phyloP scores from a whole-genome alignment of 495 filamentous ascomycete genomes.

The Jackrogersella minutella region DNA sequence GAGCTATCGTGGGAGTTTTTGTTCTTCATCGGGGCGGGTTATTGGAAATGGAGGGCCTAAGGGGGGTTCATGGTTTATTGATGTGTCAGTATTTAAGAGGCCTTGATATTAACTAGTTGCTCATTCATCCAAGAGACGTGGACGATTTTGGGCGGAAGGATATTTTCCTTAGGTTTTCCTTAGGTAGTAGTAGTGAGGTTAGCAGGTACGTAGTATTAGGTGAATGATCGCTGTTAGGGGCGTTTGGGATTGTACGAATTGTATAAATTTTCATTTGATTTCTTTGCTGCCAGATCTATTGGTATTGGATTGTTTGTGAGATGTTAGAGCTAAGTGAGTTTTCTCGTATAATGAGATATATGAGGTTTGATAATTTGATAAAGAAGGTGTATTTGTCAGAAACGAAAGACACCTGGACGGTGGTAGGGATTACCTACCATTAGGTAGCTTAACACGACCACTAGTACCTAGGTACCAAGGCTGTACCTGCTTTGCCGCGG shows the following conservation, averaged over 20 bases:
- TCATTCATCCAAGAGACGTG: background rate
- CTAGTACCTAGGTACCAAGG: background rate
- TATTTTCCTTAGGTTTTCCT: background rate
- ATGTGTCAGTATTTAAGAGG: background rate
- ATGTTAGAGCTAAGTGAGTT: background rate
- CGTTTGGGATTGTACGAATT: background rate
- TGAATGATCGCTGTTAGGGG: background rate
- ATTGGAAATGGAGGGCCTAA: background rate
- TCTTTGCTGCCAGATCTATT: background rate
- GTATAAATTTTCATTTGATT: background rate
- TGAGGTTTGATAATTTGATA: background rate
- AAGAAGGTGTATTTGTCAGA: background rate
- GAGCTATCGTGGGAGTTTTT: slow-evolving; percentile 20
- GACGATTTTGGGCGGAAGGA: background rate
- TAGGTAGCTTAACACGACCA: background rate
- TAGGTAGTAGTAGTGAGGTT: background rate
- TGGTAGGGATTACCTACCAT: background rate
- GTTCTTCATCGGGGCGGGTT: background rate
- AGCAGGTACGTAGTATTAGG: background rate
- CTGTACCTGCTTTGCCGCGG: slow-evolving; percentile 6
- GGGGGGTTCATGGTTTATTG: background rate
- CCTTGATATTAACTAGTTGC: background rate
- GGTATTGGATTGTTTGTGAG: background rate
- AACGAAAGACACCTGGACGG: too few relatives aligned
- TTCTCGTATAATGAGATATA: background rate